Evolutionary conservation across 768 basidiomycete species (phyloP), one percentile per base, ranked within the genome.

Genomic region (Rhizopogon vesiculosus): DNA sequence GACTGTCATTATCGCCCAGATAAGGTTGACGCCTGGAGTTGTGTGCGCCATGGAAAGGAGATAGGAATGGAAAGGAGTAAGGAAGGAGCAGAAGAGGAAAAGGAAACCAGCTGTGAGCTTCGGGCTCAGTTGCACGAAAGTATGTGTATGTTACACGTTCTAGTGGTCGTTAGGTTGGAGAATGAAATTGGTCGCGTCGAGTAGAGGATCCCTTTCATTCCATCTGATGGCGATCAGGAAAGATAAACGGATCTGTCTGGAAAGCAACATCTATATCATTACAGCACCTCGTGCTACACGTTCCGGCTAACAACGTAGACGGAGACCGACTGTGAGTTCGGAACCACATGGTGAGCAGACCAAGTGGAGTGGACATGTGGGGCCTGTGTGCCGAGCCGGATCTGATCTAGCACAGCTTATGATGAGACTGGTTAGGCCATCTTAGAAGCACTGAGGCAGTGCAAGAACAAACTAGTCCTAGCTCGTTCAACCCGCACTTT

Each of bases 1-100:
- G 35, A 58, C 56, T 7, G 78, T 74, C 42, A 89, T 62, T 19
- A 83, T 61, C 1, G 85, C 66, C 88, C 89, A 91, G 10, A 86
- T 74, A 38, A 90, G 75, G 63, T 76, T 79, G 29, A 75, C 81
- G 0, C 81, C 74, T 4, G 87, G 85, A 2, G 84, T 82, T 2
- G 77, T 72, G 64, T 87, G 86, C 5, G 82, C 79, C 87, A 88
- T 88, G 42, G 54, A 56, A 33, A 56, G 40, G 56, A 28, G 53
- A 54, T 42, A 58, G 35, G 57, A 56, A 44, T 59, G 57, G 62
- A 62, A 61, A 66, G 60, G 55, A 55, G 46, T 28, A 56, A 49
- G 54, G 55, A 52, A 44, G 57, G 29, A 61, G 59, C 9, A 43
- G 33, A 45, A 59, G 59, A 51, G 53, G 58, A 41, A 57, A 58